Percentiles rank a stretch among this genome's conserved stretches.
Evolutionary conservation across 2,329 filamentous ascomycete species (phyloP).

Genomic region (Diplocarpon rosae): DNA sequence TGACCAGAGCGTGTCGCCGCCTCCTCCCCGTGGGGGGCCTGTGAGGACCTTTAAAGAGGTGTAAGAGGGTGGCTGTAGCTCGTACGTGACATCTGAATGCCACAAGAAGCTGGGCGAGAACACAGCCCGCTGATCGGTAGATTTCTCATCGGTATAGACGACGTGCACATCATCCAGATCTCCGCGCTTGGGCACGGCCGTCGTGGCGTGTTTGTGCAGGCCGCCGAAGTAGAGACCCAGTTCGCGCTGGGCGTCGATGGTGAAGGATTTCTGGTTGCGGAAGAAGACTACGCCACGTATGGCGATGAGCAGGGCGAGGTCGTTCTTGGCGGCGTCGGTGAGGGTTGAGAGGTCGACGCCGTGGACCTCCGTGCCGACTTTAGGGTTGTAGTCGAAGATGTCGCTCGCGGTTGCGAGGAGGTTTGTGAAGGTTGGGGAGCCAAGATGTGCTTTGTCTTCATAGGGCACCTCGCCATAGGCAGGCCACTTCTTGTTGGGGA

Average conservation of each 20-base stretch:
- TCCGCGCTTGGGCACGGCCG: slow-evolving; percentile 35
- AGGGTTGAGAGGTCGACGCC: slow-evolving; percentile 24
- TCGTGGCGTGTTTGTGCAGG: slow-evolving; percentile 45
- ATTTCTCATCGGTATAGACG: slow-evolving; percentile 41
- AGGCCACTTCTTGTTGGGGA: slow-evolving; percentile 42
- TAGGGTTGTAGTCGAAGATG: slow-evolving; percentile 40
- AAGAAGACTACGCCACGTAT: slow-evolving; percentile 47
- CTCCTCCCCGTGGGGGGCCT: slow-evolving; percentile 42
- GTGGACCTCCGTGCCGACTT: slow-evolving; percentile 30
- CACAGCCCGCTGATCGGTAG: slow-evolving; percentile 40
- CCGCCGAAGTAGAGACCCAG: slow-evolving; percentile 41
- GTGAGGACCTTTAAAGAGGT: slow-evolving; percentile 43
- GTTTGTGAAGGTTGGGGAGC: slow-evolving; percentile 42
- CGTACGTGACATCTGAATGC: slow-evolving; percentile 39
- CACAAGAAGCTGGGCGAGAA: slow-evolving; percentile 42
- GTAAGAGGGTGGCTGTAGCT: slow-evolving; percentile 45
- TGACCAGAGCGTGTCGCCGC: slow-evolving; percentile 46
- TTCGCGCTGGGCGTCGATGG: slow-evolving; percentile 40
- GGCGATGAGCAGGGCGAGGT: slow-evolving; percentile 40
- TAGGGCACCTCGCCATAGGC: slow-evolving; percentile 38
- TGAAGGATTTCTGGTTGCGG: slow-evolving; percentile 41
- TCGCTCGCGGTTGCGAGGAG: slow-evolving; percentile 40
- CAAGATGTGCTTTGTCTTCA: slow-evolving; percentile 41
- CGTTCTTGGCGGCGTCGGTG: slow-evolving; percentile 35
- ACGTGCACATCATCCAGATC: slow-evolving; percentile 46